Evolutionary conservation across 768 basidiomycete species (phyloP).

Genomic region (Tricholoma terreum): DNA sequence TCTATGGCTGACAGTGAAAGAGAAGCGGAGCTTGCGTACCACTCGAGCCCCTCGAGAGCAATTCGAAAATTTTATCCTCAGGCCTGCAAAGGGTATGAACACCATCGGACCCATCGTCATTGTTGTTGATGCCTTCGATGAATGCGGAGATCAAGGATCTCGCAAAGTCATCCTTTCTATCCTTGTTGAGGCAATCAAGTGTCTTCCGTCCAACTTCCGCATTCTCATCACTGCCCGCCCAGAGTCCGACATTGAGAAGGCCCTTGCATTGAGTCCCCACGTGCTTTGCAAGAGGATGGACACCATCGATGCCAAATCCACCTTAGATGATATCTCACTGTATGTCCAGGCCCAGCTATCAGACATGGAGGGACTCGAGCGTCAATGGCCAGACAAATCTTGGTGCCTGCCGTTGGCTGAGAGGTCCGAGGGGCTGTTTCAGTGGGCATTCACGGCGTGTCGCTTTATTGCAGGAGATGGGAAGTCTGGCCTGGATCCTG

Average conservation of each 20-base stretch:
- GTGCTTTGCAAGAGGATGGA: neutral
- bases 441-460: conserved; percentile 2
- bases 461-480: neutral
- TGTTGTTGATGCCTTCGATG: conserved; percentile 36
- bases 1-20: conserved; percentile 2
- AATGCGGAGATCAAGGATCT: conserved; percentile 22
- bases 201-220: conserved; percentile 27
- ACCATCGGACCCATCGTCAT: conserved; percentile 20
- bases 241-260: conserved; percentile 20
- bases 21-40: conserved; percentile 4
- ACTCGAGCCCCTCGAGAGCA: conserved; percentile 10
- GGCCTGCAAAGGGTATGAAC: conserved; percentile 4
- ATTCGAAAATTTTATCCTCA: conserved; percentile 15
- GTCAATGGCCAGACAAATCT: neutral
- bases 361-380: neutral
- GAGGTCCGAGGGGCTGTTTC: neutral
- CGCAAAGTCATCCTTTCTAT: conserved; percentile 19
- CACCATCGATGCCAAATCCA: neutral
- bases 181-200: conserved; percentile 9
- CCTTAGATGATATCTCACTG: neutral
- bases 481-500: neutral
- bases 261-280: conserved; percentile 1
- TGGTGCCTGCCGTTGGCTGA: neutral
- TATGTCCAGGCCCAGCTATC: neutral
- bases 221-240: conserved; percentile 32